phyloP scores from a whole-genome alignment of 441 rosid genomes.

The Raphanus hybrid region DNA sequence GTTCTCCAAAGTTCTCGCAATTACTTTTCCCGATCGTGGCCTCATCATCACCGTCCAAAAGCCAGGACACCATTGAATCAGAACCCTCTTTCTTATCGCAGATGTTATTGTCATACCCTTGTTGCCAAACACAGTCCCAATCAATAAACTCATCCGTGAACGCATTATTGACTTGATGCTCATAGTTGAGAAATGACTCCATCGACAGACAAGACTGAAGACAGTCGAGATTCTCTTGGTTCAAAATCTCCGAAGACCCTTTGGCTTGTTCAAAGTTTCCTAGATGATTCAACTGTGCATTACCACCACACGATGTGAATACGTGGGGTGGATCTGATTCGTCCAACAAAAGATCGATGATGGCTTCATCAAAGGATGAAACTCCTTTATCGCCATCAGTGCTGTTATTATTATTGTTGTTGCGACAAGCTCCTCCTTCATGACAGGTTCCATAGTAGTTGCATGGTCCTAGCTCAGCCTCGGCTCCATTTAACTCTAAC shows the following conservation, averaged over 20 bases:
- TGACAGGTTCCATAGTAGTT: conserved; percentile 13
- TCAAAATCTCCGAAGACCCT: conserved; percentile 12
- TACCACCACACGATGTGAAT: conserved; percentile 26
- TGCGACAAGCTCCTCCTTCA: not conserved
- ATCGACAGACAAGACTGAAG: conserved; percentile 43
- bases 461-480: conserved; percentile 18
- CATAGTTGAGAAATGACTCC: conserved; percentile 42
- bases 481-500: conserved; percentile 29
- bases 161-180: conserved; percentile 20
- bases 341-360: conserved; percentile 35
- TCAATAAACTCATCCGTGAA: conserved; percentile 39
- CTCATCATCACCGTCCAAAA: conserved; percentile 50
- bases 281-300: not conserved
- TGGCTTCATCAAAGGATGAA: conserved; percentile 36
- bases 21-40: conserved; percentile 33
- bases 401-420: not conserved
- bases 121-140: conserved; percentile 59
- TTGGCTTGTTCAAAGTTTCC: conserved; percentile 13
- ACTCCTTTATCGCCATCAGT: conserved; percentile 27
- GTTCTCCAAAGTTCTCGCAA: conserved; percentile 32
- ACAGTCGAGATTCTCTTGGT: conserved; percentile 29
- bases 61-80: conserved; percentile 41
- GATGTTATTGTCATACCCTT: conserved; percentile 25
- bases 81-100: conserved; percentile 30
- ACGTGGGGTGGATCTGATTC: conserved; percentile 29